These are phyloP conservation scores for Bretschneidera sinensis DNA, from an alignment of 345 rosid genomes.

Conservation along the genomic window DNA sequence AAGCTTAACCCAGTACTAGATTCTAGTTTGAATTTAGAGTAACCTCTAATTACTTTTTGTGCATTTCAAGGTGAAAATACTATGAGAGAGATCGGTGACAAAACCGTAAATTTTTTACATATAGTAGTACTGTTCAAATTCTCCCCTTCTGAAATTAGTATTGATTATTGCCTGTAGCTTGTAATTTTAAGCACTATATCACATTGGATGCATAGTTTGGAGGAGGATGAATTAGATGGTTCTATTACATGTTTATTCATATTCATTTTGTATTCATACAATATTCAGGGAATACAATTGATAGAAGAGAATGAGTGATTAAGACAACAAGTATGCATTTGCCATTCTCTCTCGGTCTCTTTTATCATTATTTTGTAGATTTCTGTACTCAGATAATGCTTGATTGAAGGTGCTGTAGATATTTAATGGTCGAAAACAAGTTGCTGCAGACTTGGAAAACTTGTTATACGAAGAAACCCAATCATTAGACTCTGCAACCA, in stretches of 20 bases:
- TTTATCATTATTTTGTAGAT: background rate
- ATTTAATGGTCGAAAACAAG: constrained; percentile 13
- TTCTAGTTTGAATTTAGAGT: background rate
- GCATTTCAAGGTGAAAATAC: constrained; percentile 62
- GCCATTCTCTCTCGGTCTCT: background rate
- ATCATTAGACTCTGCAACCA: constrained; percentile 79
- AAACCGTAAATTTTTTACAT: background rate
- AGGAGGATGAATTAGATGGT: no score
- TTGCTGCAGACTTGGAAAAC: constrained; percentile 34
- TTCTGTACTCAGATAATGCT: background rate
- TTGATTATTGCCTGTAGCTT: no score
- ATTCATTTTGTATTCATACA: background rate
- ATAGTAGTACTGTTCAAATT: no score
- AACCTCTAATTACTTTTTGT: background rate
- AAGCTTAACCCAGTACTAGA: background rate
- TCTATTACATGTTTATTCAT: no score
- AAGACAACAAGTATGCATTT: constrained; percentile 46
- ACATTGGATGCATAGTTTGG: no score
- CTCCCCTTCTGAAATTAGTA: no score
- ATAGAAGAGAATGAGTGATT: constrained; percentile 79
- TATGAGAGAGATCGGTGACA: constrained; percentile 53
- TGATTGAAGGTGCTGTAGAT: constrained; percentile 32
- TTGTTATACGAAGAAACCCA: constrained; percentile 59
- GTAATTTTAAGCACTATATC: no score
- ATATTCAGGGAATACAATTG: constrained; percentile 60